Conservation (phyloP, 208 protist species). For the Cochliopodium minus region DNA sequence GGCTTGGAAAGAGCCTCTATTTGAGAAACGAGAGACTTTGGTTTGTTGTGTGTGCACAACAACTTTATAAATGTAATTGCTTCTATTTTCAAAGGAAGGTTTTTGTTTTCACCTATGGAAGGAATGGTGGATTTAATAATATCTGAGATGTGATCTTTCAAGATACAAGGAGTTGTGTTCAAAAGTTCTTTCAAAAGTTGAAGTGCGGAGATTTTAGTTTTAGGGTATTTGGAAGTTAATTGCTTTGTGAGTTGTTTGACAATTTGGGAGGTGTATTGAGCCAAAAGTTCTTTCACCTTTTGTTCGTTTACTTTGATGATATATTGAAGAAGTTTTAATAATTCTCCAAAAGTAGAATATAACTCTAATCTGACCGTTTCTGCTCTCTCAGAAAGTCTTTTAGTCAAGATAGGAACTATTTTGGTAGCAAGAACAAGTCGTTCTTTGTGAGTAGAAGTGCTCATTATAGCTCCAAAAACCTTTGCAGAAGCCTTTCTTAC, state of each 20-base stretch:
- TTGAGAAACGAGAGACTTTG: conserved; percentile 23
- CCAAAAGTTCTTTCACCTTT: conserved; percentile 6
- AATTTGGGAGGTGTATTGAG: conserved; percentile 11
- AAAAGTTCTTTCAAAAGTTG: conserved; percentile 29
- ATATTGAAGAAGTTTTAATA: not conserved
- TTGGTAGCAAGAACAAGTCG: conserved; percentile 22
- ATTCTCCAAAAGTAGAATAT: conserved; percentile 32
- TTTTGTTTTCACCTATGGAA: no score
- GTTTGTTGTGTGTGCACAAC: conserved; percentile 21
- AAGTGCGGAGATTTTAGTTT: conserved; percentile 33
- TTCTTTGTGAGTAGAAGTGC: conserved; percentile 21
- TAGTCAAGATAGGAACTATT: conserved; percentile 1
- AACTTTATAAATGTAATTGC: conserved; percentile 27
- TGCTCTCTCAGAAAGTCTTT: conserved; percentile 38
- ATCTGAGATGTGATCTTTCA: no score
- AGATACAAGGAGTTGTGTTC: no score
- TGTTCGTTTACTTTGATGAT: conserved; percentile 4
- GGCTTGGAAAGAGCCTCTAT: conserved; percentile 14
- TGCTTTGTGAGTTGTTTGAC: conserved; percentile 24
- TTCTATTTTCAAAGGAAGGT: conserved; percentile 33
- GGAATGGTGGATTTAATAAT: no score
- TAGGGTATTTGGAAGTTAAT: conserved; percentile 38
- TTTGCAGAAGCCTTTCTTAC: conserved; percentile 45
- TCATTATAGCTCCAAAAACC: conserved; percentile 36
- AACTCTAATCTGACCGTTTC: conserved; percentile 48